Evolutionary conservation across 805 yeast genomes (phyloP), one percentile per base, ranked within the genome.

Genomic region (Schizosaccharomyces japonicus): DNA sequence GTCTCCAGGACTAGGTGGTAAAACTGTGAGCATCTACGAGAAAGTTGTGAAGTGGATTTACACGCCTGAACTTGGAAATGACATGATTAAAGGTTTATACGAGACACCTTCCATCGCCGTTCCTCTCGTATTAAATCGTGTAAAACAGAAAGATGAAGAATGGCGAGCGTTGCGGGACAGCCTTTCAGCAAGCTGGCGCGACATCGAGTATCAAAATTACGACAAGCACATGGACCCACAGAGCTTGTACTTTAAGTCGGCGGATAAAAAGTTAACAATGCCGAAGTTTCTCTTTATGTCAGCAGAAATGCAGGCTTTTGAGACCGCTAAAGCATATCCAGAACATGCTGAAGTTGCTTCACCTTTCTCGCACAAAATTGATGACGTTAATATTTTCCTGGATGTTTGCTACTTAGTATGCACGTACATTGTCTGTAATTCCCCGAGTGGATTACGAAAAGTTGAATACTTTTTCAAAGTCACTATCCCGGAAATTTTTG

Each of bases 101-200:
- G 94, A 85, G 56, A 80, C 80, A 56, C 99, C 99, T 1, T 84
- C 90, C 1, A 75, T 85, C 48, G 92, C 98, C 0, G 90, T 90
- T 31, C 96, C 98, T 1, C 76, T 90, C 50, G 92, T 90, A 11
- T 67, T 90, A 61, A 81, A 78, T 55, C 75, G 99, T 58, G 71
- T 90, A 59, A 90, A 90, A 63, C 96, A 90, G 63, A 90, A 90
- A 63, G 96, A 90, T 60, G 96, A 90, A 63, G 98, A 90, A 63
- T 90, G 99, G 99, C 80, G 83, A 62, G 74, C 95, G 52, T 85
- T 95, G 1, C 98, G 87, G 57, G 75, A 96, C 56, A 96, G 90
- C 60, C 90, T 98, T 96, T 87, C 87, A 63, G 87, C 87, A 60
- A 93, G 84, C 11, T 90, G 99, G 99, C 76, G 99, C 58, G 96